A percentile compares a stretch with the other conserved stretches of the same genome.
These are phyloP conservation scores for Hypocrella siamensis DNA, from an alignment of 2,329 filamentous ascomycete genomes.

Conservation along the genomic window DNA sequence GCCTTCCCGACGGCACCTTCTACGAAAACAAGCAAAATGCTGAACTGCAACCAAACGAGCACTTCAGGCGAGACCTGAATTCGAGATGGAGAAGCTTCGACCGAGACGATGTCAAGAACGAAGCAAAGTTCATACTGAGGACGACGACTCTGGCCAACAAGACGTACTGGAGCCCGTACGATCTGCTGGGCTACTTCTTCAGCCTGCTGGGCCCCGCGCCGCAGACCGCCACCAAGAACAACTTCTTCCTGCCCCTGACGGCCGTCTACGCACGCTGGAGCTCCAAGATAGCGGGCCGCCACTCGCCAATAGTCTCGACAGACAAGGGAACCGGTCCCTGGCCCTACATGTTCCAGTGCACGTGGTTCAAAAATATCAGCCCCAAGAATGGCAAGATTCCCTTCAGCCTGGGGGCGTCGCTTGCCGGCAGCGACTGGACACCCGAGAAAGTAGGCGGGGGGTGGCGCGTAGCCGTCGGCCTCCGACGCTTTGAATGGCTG, in stretches of 20 bases:
- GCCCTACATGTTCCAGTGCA: conserved; percentile 4
- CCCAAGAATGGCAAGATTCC: background rate
- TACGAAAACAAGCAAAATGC: background rate
- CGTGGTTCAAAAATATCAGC: background rate
- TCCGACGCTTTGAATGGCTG: conserved; percentile 1
- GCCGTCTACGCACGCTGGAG: conserved; percentile 2
- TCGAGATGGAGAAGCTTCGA: background rate
- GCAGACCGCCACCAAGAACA: conserved; percentile 1
- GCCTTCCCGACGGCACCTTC: background rate
- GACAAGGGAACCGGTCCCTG: conserved; percentile 1
- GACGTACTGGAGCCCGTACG: conserved; percentile 3
- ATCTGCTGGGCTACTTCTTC: conserved; percentile 3
- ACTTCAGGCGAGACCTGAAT: background rate
- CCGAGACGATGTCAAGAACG: background rate
- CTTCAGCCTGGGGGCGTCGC: conserved; percentile 3
- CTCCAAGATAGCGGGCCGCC: conserved; percentile 1
- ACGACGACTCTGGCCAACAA: background rate
- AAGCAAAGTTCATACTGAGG: background rate
- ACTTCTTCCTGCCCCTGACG: conserved; percentile 4
- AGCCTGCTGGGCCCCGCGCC: conserved; percentile 3
- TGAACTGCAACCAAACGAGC: background rate
- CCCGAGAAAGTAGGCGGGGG: background rate
- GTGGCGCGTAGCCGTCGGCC: background rate
- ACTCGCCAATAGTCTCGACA: background rate
- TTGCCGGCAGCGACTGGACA: background rate